A percentile compares a stretch with the other conserved stretches of the same genome.
Evolutionary conservation across 441 rosid genomes (phyloP).

Genomic region (Rhodomyrtus psidioides): DNA sequence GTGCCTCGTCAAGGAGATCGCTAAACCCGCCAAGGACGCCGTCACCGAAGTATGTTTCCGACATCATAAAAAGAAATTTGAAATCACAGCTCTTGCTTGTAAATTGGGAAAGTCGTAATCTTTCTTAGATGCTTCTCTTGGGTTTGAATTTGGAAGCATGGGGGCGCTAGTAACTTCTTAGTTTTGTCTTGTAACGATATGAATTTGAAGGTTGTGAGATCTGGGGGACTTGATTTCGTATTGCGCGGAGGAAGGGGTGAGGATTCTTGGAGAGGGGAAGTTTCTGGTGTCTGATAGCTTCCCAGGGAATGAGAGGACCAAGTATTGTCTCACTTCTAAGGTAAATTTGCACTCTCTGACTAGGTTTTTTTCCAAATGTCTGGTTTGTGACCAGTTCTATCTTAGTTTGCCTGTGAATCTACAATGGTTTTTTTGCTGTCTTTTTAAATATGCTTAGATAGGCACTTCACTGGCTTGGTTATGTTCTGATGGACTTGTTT

Average conservation of each 20-base stretch:
- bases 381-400: neutral
- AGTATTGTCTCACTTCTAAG: conserved; percentile 97
- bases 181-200: neutral
- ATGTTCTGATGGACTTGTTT: neutral
- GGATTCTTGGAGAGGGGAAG: conserved; percentile 92
- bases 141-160: neutral
- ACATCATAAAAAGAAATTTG: neutral
- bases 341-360: conserved; percentile 12
- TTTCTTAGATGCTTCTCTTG: neutral
- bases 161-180: neutral
- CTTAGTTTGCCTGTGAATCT: neutral
- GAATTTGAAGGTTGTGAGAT: conserved; percentile 69
- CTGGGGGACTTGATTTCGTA: conserved; percentile 96
- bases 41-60: conserved; percentile 57
- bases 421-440: neutral
- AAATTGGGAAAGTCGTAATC: neutral
- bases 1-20: conserved; percentile 87
- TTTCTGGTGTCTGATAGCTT: conserved; percentile 91
- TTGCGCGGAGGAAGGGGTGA: conserved; percentile 91
- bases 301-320: conserved; percentile 93
- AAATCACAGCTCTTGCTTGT: neutral
- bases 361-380: neutral
- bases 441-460: neutral
- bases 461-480: neutral
- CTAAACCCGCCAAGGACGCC: conserved; percentile 95